Conservation (phyloP, 2,329 filamentous ascomycete genomes). For the Dichotomopilus funicola region DNA sequence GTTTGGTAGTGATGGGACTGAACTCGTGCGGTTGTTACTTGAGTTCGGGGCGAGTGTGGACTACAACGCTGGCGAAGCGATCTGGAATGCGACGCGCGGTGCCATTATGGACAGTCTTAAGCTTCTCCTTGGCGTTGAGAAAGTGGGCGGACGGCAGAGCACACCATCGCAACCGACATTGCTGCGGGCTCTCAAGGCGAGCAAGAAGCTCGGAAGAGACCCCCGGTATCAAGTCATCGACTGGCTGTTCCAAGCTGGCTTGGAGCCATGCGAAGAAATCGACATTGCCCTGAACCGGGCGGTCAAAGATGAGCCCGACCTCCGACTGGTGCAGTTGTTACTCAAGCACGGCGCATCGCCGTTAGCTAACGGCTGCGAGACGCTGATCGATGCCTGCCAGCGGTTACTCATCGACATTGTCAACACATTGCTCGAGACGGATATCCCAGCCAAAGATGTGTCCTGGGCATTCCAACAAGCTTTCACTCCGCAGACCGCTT, state of each 20-base stretch:
- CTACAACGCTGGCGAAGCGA: conserved; percentile 47
- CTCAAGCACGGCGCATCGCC: conserved; percentile 48
- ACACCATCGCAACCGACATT: conserved; percentile 43
- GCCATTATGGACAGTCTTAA: conserved; percentile 45
- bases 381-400: conserved; percentile 43
- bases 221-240: conserved; percentile 42
- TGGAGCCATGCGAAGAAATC: conserved; percentile 42
- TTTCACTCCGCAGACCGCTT: conserved; percentile 37
- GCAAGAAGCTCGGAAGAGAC: conserved; percentile 44
- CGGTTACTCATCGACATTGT: conserved; percentile 35
- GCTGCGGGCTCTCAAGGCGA: conserved; percentile 45
- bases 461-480: conserved; percentile 39
- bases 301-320: conserved; percentile 45
- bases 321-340: conserved; percentile 41
- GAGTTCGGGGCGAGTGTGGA: conserved; percentile 48
- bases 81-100: conserved; percentile 48
- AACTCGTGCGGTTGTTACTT: conserved; percentile 45
- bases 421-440: conserved; percentile 36
- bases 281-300: conserved; percentile 45
- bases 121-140: conserved; percentile 44
- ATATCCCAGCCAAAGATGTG: conserved; percentile 38
- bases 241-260: conserved; percentile 46
- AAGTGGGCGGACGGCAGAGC: conserved; percentile 37
- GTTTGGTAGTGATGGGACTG: conserved; percentile 43
- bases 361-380: conserved; percentile 44